Evolutionary conservation across 2,329 filamentous ascomycete genomes (phyloP).

Genomic region (Diatrype stigma): DNA sequence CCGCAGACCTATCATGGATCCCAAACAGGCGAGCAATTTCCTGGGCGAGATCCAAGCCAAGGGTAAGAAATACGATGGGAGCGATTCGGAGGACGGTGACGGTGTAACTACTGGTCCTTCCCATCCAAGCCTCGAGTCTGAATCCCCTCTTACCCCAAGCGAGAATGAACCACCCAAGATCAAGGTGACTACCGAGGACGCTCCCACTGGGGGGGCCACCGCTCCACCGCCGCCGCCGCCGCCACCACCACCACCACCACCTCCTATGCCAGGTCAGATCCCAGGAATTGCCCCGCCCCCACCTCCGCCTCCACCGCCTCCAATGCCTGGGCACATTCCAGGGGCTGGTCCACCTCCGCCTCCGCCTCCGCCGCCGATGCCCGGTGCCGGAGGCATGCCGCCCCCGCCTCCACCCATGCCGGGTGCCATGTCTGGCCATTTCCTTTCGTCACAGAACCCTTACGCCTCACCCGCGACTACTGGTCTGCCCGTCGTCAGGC

Average conservation of each 20-base stretch:
- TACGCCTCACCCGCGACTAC: conserved; percentile 54
- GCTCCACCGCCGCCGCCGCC: conserved; percentile 36
- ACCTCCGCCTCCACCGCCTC: conserved; percentile 33
- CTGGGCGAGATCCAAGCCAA: conserved; percentile 70
- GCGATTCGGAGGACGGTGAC: conserved; percentile 67
- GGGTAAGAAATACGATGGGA: conserved; percentile 67
- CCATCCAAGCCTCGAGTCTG: conserved; percentile 69
- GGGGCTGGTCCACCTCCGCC: conserved; percentile 34
- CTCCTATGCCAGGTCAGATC: conserved; percentile 19
- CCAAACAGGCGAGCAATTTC: conserved; percentile 63
- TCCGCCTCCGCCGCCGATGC: conserved; percentile 45
- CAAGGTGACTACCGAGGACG: conserved; percentile 43
- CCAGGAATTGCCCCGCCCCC: conserved; percentile 32
- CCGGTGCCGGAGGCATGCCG: conserved; percentile 37
- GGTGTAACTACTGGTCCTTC: conserved; percentile 70
- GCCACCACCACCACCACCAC: conserved; percentile 32
- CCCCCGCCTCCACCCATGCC: conserved; percentile 59
- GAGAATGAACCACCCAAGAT: conserved; percentile 59
- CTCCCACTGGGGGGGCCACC: conserved; percentile 25
- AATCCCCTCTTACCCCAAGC: conserved; percentile 62
- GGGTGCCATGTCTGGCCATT: conserved; percentile 70
- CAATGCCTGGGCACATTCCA: conserved; percentile 28
- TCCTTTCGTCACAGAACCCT: conserved; percentile 61
- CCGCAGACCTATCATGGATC: conserved; percentile 63
- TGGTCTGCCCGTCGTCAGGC: conserved; percentile 74